These are phyloP conservation scores for Trichoderma sp. DNA, from an alignment of 2,329 filamentous ascomycete genomes.

Conservation along the genomic window DNA sequence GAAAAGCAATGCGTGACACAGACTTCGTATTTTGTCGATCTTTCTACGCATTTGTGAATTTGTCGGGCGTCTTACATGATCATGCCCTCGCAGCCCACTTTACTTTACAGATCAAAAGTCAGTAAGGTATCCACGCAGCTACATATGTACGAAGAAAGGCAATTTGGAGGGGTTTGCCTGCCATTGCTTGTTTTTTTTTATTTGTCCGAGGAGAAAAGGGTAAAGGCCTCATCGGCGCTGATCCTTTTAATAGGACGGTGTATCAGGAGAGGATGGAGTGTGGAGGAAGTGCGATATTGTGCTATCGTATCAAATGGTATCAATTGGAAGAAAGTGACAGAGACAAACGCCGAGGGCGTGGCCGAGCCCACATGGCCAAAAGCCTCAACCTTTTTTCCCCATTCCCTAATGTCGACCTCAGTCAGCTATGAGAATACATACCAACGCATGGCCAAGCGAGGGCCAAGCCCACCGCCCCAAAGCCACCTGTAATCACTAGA, in stretches of 20 bases:
- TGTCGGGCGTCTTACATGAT: neutral
- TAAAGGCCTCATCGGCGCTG: slow-evolving; percentile 5
- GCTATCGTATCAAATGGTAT: neutral
- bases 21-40: slow-evolving; percentile 13
- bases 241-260: neutral
- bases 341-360: neutral
- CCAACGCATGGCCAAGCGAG: neutral
- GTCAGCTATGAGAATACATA: neutral
- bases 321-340: neutral
- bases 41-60: neutral
- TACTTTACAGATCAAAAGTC: neutral
- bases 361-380: neutral
- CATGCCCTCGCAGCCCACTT: neutral
- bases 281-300: neutral
- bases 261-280: neutral
- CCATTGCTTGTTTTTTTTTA: neutral
- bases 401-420: neutral
- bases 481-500: neutral
- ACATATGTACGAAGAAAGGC: neutral
- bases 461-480: neutral
- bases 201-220: slow-evolving; percentile 6
- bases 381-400: neutral
- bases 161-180: neutral
- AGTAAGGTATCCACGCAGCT: neutral
- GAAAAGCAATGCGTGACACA: neutral